Percentiles rank a stretch among this genome's conserved stretches.
phyloP scores from a whole-genome alignment of 148 eudicot genomes.

The Camellia japonica region DNA sequence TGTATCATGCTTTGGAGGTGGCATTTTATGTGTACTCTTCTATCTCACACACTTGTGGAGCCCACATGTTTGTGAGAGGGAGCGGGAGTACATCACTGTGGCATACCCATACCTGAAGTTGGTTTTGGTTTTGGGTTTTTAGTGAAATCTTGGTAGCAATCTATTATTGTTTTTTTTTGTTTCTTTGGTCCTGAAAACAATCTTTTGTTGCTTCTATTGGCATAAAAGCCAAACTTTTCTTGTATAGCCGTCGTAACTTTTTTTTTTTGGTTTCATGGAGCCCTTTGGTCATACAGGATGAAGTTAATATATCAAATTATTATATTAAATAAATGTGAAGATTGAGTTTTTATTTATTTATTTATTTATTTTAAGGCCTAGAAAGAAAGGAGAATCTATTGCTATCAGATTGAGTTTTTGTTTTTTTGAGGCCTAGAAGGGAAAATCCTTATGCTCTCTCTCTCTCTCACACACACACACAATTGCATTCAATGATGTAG shows the following conservation, averaged over 20 bases:
- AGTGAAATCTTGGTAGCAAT: slow-evolving; percentile 1
- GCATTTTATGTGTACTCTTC: neutral
- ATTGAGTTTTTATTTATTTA: neutral
- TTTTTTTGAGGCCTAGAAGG: too few species aligned
- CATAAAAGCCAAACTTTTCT: neutral
- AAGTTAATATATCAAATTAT: neutral
- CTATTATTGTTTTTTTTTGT: slow-evolving; percentile 8
- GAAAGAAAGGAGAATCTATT: too few species aligned
- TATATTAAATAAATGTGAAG: neutral
- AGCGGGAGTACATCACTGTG: too few species aligned
- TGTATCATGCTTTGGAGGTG: too few species aligned
- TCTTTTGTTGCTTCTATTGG: slow-evolving; percentile 10
- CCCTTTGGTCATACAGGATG: neutral
- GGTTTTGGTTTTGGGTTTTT: slow-evolving; percentile 7
- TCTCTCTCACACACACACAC: too few species aligned
- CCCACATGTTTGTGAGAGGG: neutral
- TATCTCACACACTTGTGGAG: neutral
- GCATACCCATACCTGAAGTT: neutral
- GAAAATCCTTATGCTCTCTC: too few species aligned
- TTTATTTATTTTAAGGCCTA: neutral
- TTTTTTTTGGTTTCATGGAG: neutral
- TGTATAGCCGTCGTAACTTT: slow-evolving; percentile 11
- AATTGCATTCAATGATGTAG: too few species aligned
- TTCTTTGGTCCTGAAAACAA: neutral
- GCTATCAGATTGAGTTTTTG: too few species aligned